phyloP scores from a whole-genome alignment of 768 basidiomycete species.

The Lactifluus pinguis region DNA sequence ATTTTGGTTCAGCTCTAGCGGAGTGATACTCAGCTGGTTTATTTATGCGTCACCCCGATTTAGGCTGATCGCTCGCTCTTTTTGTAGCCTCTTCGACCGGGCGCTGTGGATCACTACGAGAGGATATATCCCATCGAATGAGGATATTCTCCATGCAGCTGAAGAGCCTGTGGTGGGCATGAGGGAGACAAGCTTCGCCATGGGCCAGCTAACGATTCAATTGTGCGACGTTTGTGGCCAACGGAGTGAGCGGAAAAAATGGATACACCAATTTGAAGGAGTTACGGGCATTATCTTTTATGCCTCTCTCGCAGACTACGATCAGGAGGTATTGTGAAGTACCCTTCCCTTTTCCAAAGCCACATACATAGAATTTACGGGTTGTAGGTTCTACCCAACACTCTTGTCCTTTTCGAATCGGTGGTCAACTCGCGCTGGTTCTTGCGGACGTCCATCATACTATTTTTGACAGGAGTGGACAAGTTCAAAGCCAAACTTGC shows the following conservation, averaged over 20 bases:
- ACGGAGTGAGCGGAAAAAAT: constrained; percentile 39
- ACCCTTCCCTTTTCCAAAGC: constrained; percentile 1
- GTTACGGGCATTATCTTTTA: constrained; percentile 68
- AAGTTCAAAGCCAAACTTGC: constrained; percentile 43
- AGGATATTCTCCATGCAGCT: constrained; percentile 75
- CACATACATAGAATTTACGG: neutral
- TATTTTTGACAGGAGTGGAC: constrained; percentile 37
- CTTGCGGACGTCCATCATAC: constrained; percentile 31
- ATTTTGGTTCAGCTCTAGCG: neutral
- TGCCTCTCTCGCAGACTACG: constrained; percentile 64
- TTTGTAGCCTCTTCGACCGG: constrained; percentile 70
- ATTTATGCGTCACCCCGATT: neutral
- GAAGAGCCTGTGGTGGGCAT: constrained; percentile 75
- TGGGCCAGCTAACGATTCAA: constrained; percentile 28
- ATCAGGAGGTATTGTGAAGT: constrained; percentile 39
- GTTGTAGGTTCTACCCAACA: constrained; percentile 37
- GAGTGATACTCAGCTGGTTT: neutral
- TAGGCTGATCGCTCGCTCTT: constrained; percentile 22
- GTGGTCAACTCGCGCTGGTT: constrained; percentile 48
- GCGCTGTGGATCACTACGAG: constrained; percentile 69
- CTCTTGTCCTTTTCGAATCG: constrained; percentile 40
- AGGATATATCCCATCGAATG: constrained; percentile 74
- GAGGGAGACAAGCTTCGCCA: constrained; percentile 69
- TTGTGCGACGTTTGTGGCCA: constrained; percentile 73
- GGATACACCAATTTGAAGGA: constrained; percentile 49